Base-by-base conservation (phyloP, 2,329 filamentous ascomycete species). In the Talaromyces islandicus region DNA sequence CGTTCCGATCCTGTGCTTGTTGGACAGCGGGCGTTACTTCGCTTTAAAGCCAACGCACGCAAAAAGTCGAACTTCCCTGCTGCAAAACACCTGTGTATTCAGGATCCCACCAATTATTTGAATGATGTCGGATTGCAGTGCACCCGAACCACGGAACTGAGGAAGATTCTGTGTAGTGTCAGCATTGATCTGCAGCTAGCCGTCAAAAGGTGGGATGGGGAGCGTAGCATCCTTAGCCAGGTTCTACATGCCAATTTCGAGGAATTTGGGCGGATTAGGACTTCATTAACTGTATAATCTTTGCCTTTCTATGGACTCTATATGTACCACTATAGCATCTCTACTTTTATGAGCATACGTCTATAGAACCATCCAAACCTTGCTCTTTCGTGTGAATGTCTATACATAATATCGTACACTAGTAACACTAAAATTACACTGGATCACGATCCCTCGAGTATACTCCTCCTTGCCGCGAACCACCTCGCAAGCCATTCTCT, bases 71-170 rank as follows among this genome's bases (percentile, higher is more conserved):
- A 75, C 51, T 17, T 52, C 0, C 57, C 60, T 19, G 60, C 62
- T 17, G 67, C 68, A 4, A 64, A 76, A 58, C 71, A 82, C 55
- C 73, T 87, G 55, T 82, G 75, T 61, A 73, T 88, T 14, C 83
- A 85, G 69, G 84, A 88, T 65, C 85, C 85, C 0, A 81, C 82
- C 7, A 78, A 86, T 66, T 76, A 78, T 21, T 75, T 76, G 66
- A 85, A 85, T 67, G 82, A 88, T 66, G 75, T 87, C 0, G 85
- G 85, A 35, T 71, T 73, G 50, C 77, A 77, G 57, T 77, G 73
- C 51, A 71, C 76, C 58, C 75, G 75, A 14, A 81, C 83, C 62
- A 77, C 77, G 60, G 79, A 85, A 60, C 66, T 86, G 17, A 76
- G 81, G 61, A 62, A 59, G 12, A 80, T 77, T 0, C 77, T 84